These are phyloP conservation scores for Fusarium lyarnte DNA, from an alignment of 2,329 filamentous ascomycete species.

Conservation along the genomic window DNA sequence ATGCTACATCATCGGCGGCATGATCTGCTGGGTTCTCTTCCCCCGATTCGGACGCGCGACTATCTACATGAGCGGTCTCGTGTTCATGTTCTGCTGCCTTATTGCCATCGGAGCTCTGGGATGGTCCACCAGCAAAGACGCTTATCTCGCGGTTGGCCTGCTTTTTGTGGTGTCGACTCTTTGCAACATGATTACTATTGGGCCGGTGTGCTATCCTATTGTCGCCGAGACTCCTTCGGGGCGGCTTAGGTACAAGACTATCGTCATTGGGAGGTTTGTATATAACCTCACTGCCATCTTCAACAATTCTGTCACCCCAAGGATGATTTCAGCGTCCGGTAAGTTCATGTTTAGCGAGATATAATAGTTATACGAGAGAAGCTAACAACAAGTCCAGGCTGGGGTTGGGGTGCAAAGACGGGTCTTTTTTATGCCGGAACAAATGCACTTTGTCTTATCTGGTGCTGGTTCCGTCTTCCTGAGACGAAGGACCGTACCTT, in stretches of 20 bases:
- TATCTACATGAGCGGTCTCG: conserved; percentile 52
- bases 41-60: conserved; percentile 52
- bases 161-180: conserved; percentile 46
- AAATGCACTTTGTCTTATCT: conserved; percentile 50
- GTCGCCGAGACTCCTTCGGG: conserved; percentile 54
- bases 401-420: conserved; percentile 50
- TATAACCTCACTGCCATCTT: conserved; percentile 56
- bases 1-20: conserved; percentile 52
- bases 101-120: conserved; percentile 31
- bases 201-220: conserved; percentile 51
- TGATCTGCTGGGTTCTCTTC: conserved; percentile 54
- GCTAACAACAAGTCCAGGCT: rapidly evolving
- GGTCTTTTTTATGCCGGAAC: conserved; percentile 49
- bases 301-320: conserved; percentile 51
- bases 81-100: conserved; percentile 52
- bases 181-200: conserved; percentile 49
- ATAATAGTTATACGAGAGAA: not conserved
- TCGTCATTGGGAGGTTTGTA: conserved; percentile 54
- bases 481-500: conserved; percentile 45
- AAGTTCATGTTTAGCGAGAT: not conserved
- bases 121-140: not conserved
- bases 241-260: conserved; percentile 56
- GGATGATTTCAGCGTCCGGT: conserved; percentile 39
- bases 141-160: conserved; percentile 30
- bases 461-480: conserved; percentile 45